Conservation (phyloP, 495 filamentous ascomycete species). For the Collariella sp. region DNA sequence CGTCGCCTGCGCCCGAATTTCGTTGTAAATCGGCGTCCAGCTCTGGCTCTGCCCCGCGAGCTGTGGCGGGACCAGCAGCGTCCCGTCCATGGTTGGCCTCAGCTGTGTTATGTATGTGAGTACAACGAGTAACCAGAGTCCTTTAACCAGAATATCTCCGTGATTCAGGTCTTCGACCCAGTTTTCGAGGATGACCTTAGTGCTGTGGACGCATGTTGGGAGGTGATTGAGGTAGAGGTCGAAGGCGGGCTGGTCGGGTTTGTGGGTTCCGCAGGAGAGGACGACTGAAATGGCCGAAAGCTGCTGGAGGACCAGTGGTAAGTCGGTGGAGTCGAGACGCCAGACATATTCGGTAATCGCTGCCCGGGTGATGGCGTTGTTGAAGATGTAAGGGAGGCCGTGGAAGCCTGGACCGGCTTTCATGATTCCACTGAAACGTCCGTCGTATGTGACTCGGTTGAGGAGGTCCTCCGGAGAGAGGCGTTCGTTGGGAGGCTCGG, state of each 20-base stretch:
- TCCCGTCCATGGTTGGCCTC: conserved; percentile 19
- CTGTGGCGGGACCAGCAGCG: conserved; percentile 9
- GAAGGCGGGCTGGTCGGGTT: conserved; percentile 17
- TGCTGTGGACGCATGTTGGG: conserved; percentile 19
- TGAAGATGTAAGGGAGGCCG: conserved; percentile 14
- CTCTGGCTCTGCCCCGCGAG: not conserved
- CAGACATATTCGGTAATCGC: conserved; percentile 23
- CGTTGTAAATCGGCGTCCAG: conserved; percentile 14
- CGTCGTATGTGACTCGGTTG: conserved; percentile 20
- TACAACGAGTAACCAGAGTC: conserved; percentile 25
- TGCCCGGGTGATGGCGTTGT: conserved; percentile 7
- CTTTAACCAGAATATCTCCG: conserved; percentile 14
- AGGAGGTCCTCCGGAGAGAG: conserved; percentile 18
- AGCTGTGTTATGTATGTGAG: conserved; percentile 28
- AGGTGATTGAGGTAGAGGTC: conserved; percentile 24
- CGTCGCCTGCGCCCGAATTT: not conserved
- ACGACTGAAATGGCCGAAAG: conserved; percentile 17
- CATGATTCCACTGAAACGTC: conserved; percentile 23
- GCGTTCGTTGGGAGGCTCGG: not conserved
- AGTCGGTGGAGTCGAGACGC: conserved; percentile 19
- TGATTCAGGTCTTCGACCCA: conserved; percentile 12
- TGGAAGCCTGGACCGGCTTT: conserved; percentile 22
- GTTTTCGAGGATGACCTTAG: conserved; percentile 15
- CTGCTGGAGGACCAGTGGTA: conserved; percentile 12
- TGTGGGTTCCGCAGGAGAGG: conserved; percentile 22